Evolutionary conservation across 257 asterid genomes (phyloP).

Genomic region (Ajuga chamaepitys): DNA sequence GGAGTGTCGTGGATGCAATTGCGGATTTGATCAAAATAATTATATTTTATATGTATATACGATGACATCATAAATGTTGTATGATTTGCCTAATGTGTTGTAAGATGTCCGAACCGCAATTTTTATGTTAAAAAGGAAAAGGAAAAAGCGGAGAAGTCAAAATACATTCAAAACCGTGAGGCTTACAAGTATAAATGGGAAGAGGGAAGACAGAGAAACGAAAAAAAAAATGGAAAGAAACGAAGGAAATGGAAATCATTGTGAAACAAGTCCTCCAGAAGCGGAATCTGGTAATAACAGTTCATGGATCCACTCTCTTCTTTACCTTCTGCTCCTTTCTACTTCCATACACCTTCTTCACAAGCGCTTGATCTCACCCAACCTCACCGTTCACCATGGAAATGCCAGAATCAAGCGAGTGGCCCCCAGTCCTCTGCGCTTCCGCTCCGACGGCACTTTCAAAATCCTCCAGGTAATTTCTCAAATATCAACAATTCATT

Average conservation of each 20-base stretch:
- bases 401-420: slow-evolving; percentile 44
- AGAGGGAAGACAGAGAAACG: too few species aligned
- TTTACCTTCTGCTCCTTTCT: slow-evolving; percentile 30
- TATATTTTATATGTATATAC: too few species aligned
- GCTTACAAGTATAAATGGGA: too few species aligned
- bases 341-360: slow-evolving; percentile 33
- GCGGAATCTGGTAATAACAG: slow-evolving; percentile 23
- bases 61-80: too few species aligned
- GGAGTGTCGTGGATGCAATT: too few species aligned
- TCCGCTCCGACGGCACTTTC: slow-evolving; percentile 79
- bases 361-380: slow-evolving; percentile 35
- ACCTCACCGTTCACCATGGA: slow-evolving; percentile 36
- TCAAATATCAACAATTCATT: neutral
- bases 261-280: neutral
- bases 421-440: slow-evolving; percentile 58
- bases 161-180: too few species aligned
- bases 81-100: too few species aligned
- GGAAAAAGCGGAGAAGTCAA: too few species aligned
- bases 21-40: too few species aligned
- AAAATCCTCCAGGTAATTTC: slow-evolving; percentile 82
- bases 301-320: slow-evolving; percentile 45
- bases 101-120: too few species aligned
- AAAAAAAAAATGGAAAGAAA: neutral
- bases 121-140: too few species aligned
- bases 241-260: neutral